Conservation (phyloP, 78 protist genomes). For the Emiliania huxleyi region DNA sequence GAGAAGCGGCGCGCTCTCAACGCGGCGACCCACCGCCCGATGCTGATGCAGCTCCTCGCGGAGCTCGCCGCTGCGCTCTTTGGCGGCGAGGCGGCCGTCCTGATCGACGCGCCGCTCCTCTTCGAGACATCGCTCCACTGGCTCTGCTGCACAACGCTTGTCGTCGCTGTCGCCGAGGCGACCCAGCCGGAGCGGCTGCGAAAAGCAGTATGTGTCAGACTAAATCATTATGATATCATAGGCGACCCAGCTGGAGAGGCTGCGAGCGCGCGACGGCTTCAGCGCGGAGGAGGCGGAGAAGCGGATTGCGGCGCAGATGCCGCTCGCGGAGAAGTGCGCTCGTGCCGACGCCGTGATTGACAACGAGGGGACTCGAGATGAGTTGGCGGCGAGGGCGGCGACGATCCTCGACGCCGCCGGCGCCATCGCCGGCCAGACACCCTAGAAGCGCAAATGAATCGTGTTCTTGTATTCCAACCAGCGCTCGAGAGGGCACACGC, state of each 20-base stretch:
- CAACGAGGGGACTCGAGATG: too few relatives aligned
- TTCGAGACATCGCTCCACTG: neutral
- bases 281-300: neutral
- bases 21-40: neutral
- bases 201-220: too few relatives aligned
- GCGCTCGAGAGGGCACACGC: too few relatives aligned
- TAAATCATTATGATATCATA: too few relatives aligned
- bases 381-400: too few relatives aligned
- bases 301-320: neutral
- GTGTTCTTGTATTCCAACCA: too few relatives aligned
- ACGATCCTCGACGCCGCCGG: too few relatives aligned
- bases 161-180: neutral
- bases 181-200: constrained; percentile 20
- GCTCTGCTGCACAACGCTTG: neutral
- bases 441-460: too few relatives aligned
- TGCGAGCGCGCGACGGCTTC: neutral
- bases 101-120: neutral
- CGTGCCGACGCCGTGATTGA: constrained; percentile 3
- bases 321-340: neutral
- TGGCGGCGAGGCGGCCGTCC: neutral
- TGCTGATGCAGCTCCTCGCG: neutral
- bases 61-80: neutral
- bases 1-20: neutral
- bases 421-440: too few relatives aligned
- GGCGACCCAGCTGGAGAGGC: constrained; percentile 24